Conservation (phyloP, 768 basidiomycete species). For the Melanogaster broomeanus region DNA sequence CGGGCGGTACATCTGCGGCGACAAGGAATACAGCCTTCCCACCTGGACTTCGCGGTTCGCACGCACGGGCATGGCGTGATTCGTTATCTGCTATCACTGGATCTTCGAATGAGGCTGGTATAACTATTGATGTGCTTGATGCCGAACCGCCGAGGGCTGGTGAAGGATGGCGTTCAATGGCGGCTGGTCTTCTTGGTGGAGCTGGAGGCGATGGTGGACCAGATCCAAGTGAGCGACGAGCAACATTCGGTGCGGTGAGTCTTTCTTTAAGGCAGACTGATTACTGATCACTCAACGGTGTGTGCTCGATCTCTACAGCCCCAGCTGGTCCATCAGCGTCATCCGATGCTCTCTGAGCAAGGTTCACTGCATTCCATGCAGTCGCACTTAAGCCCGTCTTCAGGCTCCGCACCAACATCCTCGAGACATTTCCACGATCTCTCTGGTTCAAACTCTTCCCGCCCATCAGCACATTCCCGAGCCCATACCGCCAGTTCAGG, state of each 20-base stretch:
- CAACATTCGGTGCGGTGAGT: constrained; percentile 68
- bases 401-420: constrained; percentile 56
- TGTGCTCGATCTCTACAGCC: constrained; percentile 34
- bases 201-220: constrained; percentile 14
- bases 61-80: constrained; percentile 35
- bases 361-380: constrained; percentile 67
- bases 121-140: constrained; percentile 64
- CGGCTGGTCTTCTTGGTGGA: constrained; percentile 33
- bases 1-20: constrained; percentile 33
- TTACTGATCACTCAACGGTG: constrained; percentile 15
- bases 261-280: neutral
- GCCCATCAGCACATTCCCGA: constrained; percentile 48
- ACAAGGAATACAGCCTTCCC: constrained; percentile 26
- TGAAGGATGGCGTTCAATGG: constrained; percentile 60
- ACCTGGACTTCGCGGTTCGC: constrained; percentile 38
- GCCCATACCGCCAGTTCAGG: constrained; percentile 36
- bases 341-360: constrained; percentile 52
- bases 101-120: constrained; percentile 28
- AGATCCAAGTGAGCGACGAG: constrained; percentile 39
- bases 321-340: constrained; percentile 43
- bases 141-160: constrained; percentile 66
- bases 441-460: constrained; percentile 55
- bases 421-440: constrained; percentile 43
- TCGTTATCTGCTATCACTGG: constrained; percentile 35
- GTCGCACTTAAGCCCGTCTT: constrained; percentile 56